These are phyloP conservation scores for Pythium aquatile DNA, from an alignment of 352 stramenopile genomes.

Conservation along the genomic window DNA sequence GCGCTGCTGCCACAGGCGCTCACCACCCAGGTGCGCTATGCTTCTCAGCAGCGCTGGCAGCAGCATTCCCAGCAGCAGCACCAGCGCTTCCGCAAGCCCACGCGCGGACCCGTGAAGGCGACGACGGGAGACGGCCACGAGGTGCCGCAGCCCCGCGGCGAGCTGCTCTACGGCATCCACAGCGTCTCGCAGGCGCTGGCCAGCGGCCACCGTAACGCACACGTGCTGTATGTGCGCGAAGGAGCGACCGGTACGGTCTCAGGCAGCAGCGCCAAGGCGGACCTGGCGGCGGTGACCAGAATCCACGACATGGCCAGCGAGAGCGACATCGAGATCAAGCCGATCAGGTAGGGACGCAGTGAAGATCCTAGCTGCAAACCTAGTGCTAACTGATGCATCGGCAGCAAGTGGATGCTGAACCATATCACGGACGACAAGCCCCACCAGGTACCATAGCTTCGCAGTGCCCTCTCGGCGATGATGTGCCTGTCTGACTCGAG, in stretches of 20 bases:
- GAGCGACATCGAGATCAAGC: slow-evolving; percentile 19
- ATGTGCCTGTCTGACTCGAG: too few species aligned
- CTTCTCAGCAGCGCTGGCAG: background rate
- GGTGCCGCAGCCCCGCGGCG: slow-evolving; percentile 53
- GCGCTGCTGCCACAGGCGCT: slow-evolving; percentile 1
- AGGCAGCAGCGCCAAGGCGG: background rate
- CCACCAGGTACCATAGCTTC: slow-evolving; percentile 48
- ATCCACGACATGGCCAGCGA: slow-evolving; percentile 23
- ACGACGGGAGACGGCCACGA: slow-evolving; percentile 33
- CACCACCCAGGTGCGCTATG: background rate
- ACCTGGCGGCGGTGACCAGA: slow-evolving; percentile 13
- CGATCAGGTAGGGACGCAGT: slow-evolving; percentile 15
- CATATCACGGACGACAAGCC: slow-evolving; percentile 80
- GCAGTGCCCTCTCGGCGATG: background rate
- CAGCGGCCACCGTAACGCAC: slow-evolving; percentile 44
- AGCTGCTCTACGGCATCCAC: slow-evolving; percentile 71
- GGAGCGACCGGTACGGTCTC: slow-evolving; percentile 10
- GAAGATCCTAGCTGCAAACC: background rate
- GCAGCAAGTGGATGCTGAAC: slow-evolving; percentile 84
- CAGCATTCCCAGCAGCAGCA: background rate
- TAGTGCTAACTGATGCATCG: background rate
- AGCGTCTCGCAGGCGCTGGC: slow-evolving; percentile 65
- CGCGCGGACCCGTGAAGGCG: slow-evolving; percentile 5
- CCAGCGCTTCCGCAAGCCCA: slow-evolving; percentile 13
- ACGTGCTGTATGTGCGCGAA: slow-evolving; percentile 53